These are phyloP conservation scores for Fragaria nilgerrensis DNA, from an alignment of 306 rosid species.

Conservation along the genomic window DNA sequence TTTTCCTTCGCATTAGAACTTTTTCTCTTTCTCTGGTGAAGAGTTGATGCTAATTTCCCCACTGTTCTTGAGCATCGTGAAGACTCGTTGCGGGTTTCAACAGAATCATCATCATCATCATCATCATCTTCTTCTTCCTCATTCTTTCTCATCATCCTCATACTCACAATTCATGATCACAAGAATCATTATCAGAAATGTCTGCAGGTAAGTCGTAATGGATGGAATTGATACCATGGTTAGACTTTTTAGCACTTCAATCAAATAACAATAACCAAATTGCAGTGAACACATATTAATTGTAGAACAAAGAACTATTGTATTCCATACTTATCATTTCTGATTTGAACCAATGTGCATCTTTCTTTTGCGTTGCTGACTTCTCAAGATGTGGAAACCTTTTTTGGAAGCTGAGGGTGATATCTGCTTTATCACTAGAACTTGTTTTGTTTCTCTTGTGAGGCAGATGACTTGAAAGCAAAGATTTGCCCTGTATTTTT, in stretches of 20 bases:
- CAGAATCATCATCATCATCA: not conserved
- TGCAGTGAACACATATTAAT: too few relatives aligned
- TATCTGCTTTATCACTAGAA: not conserved
- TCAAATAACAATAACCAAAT: too few relatives aligned
- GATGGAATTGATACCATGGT: not conserved
- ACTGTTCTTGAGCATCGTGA: not conserved
- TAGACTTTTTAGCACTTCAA: too few relatives aligned
- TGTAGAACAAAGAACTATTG: too few relatives aligned
- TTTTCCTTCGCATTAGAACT: not conserved
- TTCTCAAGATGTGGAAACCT: not conserved
- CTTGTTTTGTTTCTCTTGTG: not conserved
- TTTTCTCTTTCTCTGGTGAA: not conserved
- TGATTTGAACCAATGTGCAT: not conserved
- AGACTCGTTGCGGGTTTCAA: conserved; percentile 3
- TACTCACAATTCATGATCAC: not conserved
- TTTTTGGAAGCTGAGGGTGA: not conserved
- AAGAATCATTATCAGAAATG: not conserved
- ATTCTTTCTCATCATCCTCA: not conserved
- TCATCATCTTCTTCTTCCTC: not conserved
- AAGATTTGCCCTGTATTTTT: conserved; percentile 2
- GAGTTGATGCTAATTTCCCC: not conserved
- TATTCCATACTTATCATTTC: not conserved
- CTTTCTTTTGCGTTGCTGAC: not conserved
- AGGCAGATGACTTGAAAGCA: not conserved
- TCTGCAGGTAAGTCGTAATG: not conserved